These are phyloP conservation scores for Cyathus striatus DNA, from an alignment of 768 basidiomycete species.

Conservation along the genomic window DNA sequence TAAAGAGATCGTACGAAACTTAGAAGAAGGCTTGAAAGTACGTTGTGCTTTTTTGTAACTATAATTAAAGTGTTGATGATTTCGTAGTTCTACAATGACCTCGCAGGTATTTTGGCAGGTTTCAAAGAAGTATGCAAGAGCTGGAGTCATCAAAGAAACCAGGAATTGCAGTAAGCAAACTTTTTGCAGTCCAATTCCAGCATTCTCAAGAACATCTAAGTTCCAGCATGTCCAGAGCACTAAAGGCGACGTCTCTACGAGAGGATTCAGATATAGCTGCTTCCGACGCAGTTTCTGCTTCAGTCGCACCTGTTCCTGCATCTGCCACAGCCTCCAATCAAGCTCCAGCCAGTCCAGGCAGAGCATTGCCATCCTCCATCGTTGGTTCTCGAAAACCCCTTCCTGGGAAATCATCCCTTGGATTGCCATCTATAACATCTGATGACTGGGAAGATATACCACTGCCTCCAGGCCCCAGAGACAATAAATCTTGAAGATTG, in stretches of 20 bases:
- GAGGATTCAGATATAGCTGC: slow-evolving; percentile 9
- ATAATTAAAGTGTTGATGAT: background rate
- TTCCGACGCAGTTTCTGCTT: background rate
- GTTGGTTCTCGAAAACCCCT: background rate
- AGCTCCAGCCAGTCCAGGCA: no score
- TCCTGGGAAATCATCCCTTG: background rate
- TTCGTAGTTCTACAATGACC: slow-evolving; percentile 83
- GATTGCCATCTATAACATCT: background rate
- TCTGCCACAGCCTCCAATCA: background rate
- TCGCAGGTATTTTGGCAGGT: slow-evolving; percentile 63
- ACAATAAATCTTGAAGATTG: no score
- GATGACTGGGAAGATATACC: background rate
- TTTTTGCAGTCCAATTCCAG: no score
- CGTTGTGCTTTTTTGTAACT: no score
- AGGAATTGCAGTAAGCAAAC: slow-evolving; percentile 65
- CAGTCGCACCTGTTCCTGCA: slow-evolving; percentile 2
- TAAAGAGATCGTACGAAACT: slow-evolving; percentile 75
- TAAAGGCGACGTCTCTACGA: slow-evolving; percentile 31
- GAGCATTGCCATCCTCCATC: background rate
- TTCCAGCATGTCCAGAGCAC: no score
- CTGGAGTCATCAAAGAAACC: slow-evolving; percentile 68
- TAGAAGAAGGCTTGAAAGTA: slow-evolving; percentile 87
- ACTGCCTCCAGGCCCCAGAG: background rate
- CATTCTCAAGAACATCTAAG: no score
- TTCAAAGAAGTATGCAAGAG: slow-evolving; percentile 73